phyloP scores from a whole-genome alignment of 257 asterid species.

The Primulina huaijiensis region DNA sequence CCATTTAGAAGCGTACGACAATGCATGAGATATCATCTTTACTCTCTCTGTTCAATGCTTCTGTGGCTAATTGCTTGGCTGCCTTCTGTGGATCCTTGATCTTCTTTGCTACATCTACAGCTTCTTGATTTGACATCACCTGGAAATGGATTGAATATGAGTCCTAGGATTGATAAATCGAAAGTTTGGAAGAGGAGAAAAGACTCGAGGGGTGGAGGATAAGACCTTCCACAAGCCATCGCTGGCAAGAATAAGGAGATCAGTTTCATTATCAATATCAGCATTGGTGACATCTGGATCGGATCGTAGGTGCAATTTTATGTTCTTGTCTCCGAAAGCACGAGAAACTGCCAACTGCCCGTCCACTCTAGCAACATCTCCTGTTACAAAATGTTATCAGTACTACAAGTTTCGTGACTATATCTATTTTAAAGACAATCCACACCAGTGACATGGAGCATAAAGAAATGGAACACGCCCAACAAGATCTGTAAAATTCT shows the following conservation, averaged over 20 bases:
- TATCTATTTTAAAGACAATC: not conserved
- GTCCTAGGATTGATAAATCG: not conserved
- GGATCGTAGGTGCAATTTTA: constrained; percentile 70
- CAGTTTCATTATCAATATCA: constrained; percentile 52
- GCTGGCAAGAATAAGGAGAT: constrained; percentile 83
- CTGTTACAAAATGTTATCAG: constrained; percentile 34
- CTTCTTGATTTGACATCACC: constrained; percentile 95
- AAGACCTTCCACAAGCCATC: constrained; percentile 94
- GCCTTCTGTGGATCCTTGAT: constrained; percentile 83
- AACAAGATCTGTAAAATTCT: not conserved
- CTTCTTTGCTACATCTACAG: constrained; percentile 71
- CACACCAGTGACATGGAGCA: too few species aligned
- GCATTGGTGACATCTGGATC: constrained; percentile 72
- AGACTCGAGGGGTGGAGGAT: not conserved
- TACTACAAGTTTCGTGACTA: not conserved
- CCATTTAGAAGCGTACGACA: constrained; percentile 60
- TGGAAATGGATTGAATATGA: constrained; percentile 24
- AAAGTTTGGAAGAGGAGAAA: not conserved
- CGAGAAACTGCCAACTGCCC: constrained; percentile 94
- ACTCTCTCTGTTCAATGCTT: constrained; percentile 77
- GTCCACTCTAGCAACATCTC: constrained; percentile 87
- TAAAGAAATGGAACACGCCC: not conserved
- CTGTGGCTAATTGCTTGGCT: constrained; percentile 67
- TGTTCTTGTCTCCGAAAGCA: constrained; percentile 89
- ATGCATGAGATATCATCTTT: constrained; percentile 93